A percentile compares a stretch with the other conserved stretches of the same genome.
These are phyloP conservation scores for Athelia sp. DNA, from an alignment of 1,284 basidiomycete genomes.

Conservation along the genomic window DNA sequence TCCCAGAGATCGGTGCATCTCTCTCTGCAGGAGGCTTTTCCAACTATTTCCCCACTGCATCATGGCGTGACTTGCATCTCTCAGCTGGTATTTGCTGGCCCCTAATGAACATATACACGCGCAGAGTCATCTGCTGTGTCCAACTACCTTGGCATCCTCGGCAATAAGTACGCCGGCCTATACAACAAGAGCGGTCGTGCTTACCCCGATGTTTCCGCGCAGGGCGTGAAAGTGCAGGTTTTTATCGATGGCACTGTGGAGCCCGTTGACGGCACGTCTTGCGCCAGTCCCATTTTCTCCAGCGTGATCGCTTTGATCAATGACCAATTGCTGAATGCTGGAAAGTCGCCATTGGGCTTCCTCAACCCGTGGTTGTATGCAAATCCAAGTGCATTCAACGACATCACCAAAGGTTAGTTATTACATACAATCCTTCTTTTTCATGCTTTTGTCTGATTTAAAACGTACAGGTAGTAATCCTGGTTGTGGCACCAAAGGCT, in stretches of 20 bases:
- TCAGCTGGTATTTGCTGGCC: too few species aligned
- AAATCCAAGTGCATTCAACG: conserved; percentile 3
- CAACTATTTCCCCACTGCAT: conserved; percentile 4
- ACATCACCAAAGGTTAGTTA: neutral
- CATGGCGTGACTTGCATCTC: neutral
- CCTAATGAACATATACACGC: neutral
- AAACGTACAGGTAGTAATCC: conserved; percentile 15
- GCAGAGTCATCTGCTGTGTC: neutral
- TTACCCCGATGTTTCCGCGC: conserved; percentile 32
- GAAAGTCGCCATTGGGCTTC: conserved; percentile 31
- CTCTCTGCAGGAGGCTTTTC: conserved; percentile 41
- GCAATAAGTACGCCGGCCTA: neutral
- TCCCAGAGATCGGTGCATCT: conserved; percentile 29
- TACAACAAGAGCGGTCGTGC: conserved; percentile 23
- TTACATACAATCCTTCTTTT: neutral
- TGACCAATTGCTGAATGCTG: conserved; percentile 25
- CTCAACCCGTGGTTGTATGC: conserved; percentile 27
- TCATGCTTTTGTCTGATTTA: neutral
- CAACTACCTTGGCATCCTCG: neutral
- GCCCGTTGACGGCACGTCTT: conserved; percentile 27
- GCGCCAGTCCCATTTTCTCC: conserved; percentile 30
- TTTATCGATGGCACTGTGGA: conserved; percentile 9
- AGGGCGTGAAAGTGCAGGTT: conserved; percentile 21
- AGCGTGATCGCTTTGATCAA: conserved; percentile 33
- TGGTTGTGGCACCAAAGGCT: conserved; percentile 24